A percentile compares a stretch with the other conserved stretches of the same genome.
Evolutionary conservation across 1,284 basidiomycete genomes (phyloP).

Genomic region (Pseudozyma tsukubaensis): DNA sequence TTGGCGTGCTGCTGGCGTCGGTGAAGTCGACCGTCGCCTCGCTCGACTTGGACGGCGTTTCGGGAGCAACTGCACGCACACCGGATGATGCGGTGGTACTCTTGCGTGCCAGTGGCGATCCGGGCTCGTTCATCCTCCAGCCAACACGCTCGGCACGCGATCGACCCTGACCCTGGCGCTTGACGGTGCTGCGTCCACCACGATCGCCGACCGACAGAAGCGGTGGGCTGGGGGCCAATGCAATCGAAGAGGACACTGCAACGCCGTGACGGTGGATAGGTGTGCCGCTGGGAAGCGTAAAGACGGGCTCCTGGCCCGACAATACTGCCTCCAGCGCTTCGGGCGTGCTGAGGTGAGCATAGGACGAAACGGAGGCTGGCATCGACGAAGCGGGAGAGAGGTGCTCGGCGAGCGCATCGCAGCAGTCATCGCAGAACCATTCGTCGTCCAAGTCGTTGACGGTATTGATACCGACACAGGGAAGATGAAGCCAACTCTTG

Average conservation of each 20-base stretch:
- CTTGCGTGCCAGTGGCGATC: slow-evolving; percentile 61
- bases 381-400: slow-evolving; percentile 49
- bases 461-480: slow-evolving; percentile 63
- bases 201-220: slow-evolving; percentile 42
- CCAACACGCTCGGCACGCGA: slow-evolving; percentile 54
- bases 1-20: slow-evolving; percentile 44
- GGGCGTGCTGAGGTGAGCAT: slow-evolving; percentile 49
- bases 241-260: slow-evolving; percentile 54
- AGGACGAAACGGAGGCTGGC: slow-evolving; percentile 40
- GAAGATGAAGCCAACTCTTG: slow-evolving; percentile 65
- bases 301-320: slow-evolving; percentile 46
- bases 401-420: slow-evolving; percentile 44
- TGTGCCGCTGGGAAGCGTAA: slow-evolving; percentile 45
- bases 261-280: slow-evolving; percentile 47
- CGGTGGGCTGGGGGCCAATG: slow-evolving; percentile 55
- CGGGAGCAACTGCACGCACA: slow-evolving; percentile 38
- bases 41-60: slow-evolving; percentile 39
- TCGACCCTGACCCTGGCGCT: slow-evolving; percentile 50
- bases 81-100: slow-evolving; percentile 48
- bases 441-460: slow-evolving; percentile 64
- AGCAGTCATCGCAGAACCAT: slow-evolving; percentile 66
- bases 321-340: slow-evolving; percentile 40
- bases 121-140: slow-evolving; percentile 56
- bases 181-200: slow-evolving; percentile 41
- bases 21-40: slow-evolving; percentile 42